Base-by-base conservation (phyloP, 352 stramenopile genomes). In the Phytophthora ramorum region DNA sequence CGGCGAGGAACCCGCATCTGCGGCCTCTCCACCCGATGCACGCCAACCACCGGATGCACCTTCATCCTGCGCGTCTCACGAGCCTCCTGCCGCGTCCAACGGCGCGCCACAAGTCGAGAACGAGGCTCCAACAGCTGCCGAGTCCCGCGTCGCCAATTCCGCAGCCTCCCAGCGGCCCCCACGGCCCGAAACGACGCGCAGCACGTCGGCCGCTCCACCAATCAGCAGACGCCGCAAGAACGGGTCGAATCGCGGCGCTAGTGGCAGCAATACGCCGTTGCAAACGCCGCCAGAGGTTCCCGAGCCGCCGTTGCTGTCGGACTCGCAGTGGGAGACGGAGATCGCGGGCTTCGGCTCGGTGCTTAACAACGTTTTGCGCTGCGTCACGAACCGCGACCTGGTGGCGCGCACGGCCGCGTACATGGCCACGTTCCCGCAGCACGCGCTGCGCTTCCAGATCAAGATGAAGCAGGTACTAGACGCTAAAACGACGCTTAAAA, bases 391-490 rank as follows among this genome's bases (percentile, higher is more conserved):
- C 63, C 76, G 79, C 38, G 77, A 90, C n/a, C 71, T 94, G n/a
- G 85, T 94, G 30, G 70, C 81, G 9, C 75, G 86, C 57, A 92
- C 86, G 28, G 86, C 86, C 34, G 79, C 85, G 62, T 94, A 87
- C 63, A 90, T 94, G 73, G 78, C 76, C 51, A 59, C 74, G 38
- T 88, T 85, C 67, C 84, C 86, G 47, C 80, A 92, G 50, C 86
- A 94, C 59, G 71, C 84, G 50, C 59, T 90, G 43, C 84, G 83
- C 28, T 91, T 94, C 69, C 86, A 94, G 71, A 85, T 94, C 81
- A 94, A 94, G 69, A 89, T 94, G 77, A 94, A 94, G 81, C 86
- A 94, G 86, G 86, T 94, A 78, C 75, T 56, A 62, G 20, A 37
- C 34, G 20, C 54, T 69, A 69, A 73, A 61, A 44, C 49, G 35